phyloP scores from a whole-genome alignment of 257 asterid species.

The Ballota nigra region DNA sequence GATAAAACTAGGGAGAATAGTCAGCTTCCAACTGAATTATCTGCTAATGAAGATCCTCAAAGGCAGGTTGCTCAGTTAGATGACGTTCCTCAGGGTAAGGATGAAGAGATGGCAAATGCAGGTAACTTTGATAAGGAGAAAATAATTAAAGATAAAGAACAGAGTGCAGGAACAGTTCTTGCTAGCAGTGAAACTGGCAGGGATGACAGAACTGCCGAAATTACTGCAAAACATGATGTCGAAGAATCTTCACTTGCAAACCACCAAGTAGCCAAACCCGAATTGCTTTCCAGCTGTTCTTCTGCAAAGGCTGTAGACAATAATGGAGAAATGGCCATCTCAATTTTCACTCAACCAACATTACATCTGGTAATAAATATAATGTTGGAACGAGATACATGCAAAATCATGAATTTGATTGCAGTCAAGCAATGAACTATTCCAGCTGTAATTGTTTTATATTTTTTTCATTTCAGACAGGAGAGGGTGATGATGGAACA shows the following conservation, averaged over 20 bases:
- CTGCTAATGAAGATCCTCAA: conserved; percentile 38
- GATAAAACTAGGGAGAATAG: conserved; percentile 24
- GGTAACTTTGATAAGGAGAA: conserved; percentile 28
- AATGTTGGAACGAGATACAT: not conserved
- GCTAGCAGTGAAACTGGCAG: conserved; percentile 25
- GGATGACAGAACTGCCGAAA: conserved; percentile 23
- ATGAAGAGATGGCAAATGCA: conserved; percentile 32
- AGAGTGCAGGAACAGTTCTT: conserved; percentile 19
- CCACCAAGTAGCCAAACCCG: conserved; percentile 56
- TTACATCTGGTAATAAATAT: conserved; percentile 34
- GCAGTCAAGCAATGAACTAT: conserved; percentile 10
- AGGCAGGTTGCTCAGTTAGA: conserved; percentile 24
- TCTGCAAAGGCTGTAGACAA: conserved; percentile 45
- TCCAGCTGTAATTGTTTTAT: not conserved
- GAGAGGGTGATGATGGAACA: conserved; percentile 71
- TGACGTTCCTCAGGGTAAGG: conserved; percentile 32
- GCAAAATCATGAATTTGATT: conserved; percentile 15
- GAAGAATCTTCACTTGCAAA: conserved; percentile 39
- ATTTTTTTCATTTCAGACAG: conserved; percentile 39
- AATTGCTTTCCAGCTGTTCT: conserved; percentile 39
- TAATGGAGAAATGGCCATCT: conserved; percentile 46
- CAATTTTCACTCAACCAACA: conserved; percentile 42
- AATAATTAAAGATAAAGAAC: conserved; percentile 30
- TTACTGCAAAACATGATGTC: conserved; percentile 31
- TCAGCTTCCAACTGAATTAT: conserved; percentile 38